These are phyloP conservation scores for Eucalyptus marginata DNA, from an alignment of 345 rosid species.

Conservation along the genomic window DNA sequence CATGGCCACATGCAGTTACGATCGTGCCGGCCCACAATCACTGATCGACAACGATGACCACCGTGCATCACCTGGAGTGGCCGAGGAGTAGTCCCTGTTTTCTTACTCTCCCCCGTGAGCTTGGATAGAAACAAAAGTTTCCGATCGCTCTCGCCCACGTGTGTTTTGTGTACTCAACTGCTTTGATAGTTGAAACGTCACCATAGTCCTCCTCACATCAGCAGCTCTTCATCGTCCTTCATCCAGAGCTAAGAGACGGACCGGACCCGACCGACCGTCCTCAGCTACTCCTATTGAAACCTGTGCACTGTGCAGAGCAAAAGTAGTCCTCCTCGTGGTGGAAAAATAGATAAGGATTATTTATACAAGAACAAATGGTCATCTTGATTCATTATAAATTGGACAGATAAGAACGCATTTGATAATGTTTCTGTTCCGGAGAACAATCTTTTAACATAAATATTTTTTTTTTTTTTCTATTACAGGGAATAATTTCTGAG, in stretches of 20 bases:
- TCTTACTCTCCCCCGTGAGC: neutral
- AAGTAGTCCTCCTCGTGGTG: no score
- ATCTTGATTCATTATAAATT: no score
- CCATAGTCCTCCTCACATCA: neutral
- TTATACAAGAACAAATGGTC: no score
- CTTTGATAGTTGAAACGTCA: neutral
- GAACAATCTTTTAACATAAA: no score
- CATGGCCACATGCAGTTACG: neutral
- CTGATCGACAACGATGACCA: neutral
- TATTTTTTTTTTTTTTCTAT: no score
- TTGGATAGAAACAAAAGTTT: neutral
- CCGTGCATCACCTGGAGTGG: neutral
- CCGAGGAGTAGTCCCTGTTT: neutral
- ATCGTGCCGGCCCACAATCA: neutral
- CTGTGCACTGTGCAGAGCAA: neutral
- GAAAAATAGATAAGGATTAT: no score
- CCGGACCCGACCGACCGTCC: neutral
- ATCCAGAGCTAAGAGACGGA: neutral
- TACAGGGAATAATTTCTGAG: no score
- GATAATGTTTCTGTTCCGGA: no score
- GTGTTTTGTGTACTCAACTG: neutral
- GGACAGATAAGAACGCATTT: no score
- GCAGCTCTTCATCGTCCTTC: neutral
- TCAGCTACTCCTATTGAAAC: neutral
- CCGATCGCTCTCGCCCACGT: neutral